Evolutionary conservation across 2,329 filamentous ascomycete genomes (phyloP).

Genomic region (Ophiosphaerella narmari): DNA sequence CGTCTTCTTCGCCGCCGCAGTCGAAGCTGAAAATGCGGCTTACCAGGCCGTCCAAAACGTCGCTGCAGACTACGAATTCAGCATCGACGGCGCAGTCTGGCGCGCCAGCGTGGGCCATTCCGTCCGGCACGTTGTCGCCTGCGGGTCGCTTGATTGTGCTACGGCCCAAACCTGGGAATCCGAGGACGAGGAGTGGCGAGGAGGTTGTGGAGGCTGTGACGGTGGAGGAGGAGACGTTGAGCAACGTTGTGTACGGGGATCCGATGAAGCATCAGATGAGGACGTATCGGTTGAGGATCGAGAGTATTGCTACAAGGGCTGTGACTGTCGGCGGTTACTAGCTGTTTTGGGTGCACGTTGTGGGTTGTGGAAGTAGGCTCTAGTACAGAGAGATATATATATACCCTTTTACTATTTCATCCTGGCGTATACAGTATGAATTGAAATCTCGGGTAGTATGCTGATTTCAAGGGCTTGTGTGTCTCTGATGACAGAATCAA

Average conservation of each 20-base stretch:
- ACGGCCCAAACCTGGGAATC: constrained; percentile 38
- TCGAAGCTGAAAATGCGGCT: constrained; percentile 16
- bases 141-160: constrained; percentile 72
- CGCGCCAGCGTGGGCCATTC: constrained; percentile 65
- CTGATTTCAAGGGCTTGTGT: no score
- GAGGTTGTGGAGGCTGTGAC: constrained; percentile 69
- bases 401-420: neutral
- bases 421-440: no score
- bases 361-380: no score
- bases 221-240: constrained; percentile 69
- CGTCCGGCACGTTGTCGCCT: constrained; percentile 68
- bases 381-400: neutral
- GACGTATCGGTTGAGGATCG: constrained; percentile 73
- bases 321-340: constrained; percentile 56
- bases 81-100: constrained; percentile 36
- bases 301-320: constrained; percentile 71
- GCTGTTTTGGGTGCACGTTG: neutral
- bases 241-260: constrained; percentile 78
- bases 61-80: constrained; percentile 24
- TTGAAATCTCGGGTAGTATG: no score
- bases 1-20: constrained; percentile 15
- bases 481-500: no score
- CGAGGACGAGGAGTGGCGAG: constrained; percentile 40
- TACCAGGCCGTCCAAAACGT: constrained; percentile 27
- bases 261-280: constrained; percentile 80